These are phyloP conservation scores for Cryptosporidium andersoni DNA, from an alignment of 169 alveolate species.

Conservation along the genomic window DNA sequence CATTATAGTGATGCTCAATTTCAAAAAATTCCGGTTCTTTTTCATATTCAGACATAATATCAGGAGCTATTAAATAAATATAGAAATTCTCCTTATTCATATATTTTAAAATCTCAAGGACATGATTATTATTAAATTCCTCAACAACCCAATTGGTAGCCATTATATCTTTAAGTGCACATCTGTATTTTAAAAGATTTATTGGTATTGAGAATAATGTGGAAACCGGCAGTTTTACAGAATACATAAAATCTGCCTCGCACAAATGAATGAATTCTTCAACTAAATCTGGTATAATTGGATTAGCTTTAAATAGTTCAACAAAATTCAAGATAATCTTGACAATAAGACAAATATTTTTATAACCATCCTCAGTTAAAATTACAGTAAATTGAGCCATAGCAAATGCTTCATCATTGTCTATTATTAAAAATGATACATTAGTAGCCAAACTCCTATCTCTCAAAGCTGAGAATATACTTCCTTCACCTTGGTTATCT, in stretches of 20 bases:
- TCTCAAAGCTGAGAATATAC: constrained; percentile 35
- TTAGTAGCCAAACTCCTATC: constrained; percentile 28
- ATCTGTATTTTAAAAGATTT: constrained; percentile 38
- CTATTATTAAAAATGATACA: constrained; percentile 35
- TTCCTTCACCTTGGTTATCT: constrained; percentile 47
- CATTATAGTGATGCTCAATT: constrained; percentile 26
- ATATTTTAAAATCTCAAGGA: constrained; percentile 18
- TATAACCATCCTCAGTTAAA: constrained; percentile 43
- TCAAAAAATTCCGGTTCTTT: constrained; percentile 9
- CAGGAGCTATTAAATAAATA: constrained; percentile 18
- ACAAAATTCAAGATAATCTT: constrained; percentile 28
- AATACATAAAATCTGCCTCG: constrained; percentile 21
- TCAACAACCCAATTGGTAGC: constrained; percentile 32
- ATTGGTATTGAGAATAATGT: constrained; percentile 43
- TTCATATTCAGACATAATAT: constrained; percentile 19
- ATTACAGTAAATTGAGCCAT: constrained; percentile 40
- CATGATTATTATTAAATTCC: constrained; percentile 20
- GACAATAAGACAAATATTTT: constrained; percentile 11
- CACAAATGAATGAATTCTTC: constrained; percentile 37
- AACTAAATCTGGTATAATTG: constrained; percentile 40
- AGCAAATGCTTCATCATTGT: constrained; percentile 60
- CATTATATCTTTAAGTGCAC: constrained; percentile 33
- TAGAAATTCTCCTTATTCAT: constrained; percentile 18
- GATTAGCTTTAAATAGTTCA: constrained; percentile 25
- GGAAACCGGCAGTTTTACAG: constrained; percentile 30